Percentiles rank a stretch among this genome's conserved stretches.
Evolutionary conservation across 2,329 filamentous ascomycete genomes (phyloP).

Genomic region (Penicillium sp.): DNA sequence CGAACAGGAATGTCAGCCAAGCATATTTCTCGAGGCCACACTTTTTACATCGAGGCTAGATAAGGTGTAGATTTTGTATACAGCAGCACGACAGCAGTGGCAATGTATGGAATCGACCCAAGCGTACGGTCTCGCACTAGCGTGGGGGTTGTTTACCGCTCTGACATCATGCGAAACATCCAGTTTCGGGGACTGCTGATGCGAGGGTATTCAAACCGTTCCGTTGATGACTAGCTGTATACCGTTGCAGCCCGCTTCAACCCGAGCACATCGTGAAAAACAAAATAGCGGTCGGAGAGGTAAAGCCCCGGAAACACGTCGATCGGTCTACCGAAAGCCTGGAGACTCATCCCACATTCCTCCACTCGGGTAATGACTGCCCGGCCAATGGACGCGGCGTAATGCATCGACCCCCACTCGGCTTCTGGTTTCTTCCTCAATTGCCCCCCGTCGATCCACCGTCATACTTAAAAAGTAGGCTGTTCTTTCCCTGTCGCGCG

Average conservation of each 20-base stretch:
- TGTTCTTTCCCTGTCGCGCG: constrained; percentile 10
- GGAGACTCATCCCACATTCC: constrained; percentile 16
- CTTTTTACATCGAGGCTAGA: background rate
- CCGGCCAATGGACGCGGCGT: constrained; percentile 11
- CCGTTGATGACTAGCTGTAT: background rate
- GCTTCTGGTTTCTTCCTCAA: constrained; percentile 27
- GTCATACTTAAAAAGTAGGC: constrained; percentile 26
- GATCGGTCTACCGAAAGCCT: constrained; percentile 28
- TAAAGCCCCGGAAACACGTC: constrained; percentile 3
- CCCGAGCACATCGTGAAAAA: background rate
- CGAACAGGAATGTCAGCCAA: background rate
- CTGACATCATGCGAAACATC: constrained; percentile 17
- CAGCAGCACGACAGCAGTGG: background rate
- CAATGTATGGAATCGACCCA: background rate
- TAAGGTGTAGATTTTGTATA: too few species aligned
- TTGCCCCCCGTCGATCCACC: constrained; percentile 19
- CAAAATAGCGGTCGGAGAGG: background rate
- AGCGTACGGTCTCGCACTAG: constrained; percentile 10
- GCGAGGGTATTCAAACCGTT: background rate
- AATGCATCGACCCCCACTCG: constrained; percentile 20
- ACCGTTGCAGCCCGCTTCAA: background rate
- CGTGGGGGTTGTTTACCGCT: constrained; percentile 21
- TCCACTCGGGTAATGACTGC: constrained; percentile 19
- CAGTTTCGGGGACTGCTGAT: too few species aligned
- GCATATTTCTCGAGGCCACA: background rate